phyloP scores from a whole-genome alignment of 192 early-diverging fungal species.

The Coemansia asiatica region DNA sequence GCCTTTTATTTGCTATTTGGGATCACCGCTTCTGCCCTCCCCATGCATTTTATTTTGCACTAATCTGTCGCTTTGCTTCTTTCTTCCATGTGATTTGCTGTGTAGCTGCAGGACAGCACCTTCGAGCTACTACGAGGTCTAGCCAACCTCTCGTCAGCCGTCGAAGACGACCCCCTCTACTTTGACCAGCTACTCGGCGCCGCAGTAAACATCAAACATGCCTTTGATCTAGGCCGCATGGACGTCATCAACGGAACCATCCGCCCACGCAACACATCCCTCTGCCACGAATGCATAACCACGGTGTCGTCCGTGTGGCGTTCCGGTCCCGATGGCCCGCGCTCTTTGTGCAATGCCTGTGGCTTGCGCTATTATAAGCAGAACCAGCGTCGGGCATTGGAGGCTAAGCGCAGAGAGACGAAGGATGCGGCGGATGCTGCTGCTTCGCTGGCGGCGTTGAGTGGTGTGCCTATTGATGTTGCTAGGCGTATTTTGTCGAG shows the following conservation, averaged over 20 bases:
- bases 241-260: constrained; percentile 54
- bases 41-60: constrained; percentile 1
- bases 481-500: constrained; percentile 2
- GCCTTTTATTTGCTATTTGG: neutral
- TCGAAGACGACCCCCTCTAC: constrained; percentile 51
- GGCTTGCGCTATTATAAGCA: constrained; percentile 62
- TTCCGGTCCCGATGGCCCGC: constrained; percentile 53
- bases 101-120: constrained; percentile 55
- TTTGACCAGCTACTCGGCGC: constrained; percentile 56
- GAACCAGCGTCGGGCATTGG: constrained; percentile 52
- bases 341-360: constrained; percentile 64
- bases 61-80: neutral
- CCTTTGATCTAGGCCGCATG: constrained; percentile 53
- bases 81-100: constrained; percentile 2
- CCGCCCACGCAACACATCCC: constrained; percentile 52
- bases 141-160: constrained; percentile 35
- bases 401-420: constrained; percentile 46
- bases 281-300: constrained; percentile 57
- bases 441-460: constrained; percentile 19
- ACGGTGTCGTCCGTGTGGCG: constrained; percentile 57
- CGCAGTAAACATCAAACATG: constrained; percentile 53
- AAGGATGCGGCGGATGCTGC: constrained; percentile 28
- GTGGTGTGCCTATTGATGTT: constrained; percentile 7
- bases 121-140: constrained; percentile 50
- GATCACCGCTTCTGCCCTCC: neutral